Percentiles rank a stretch among this genome's conserved stretches.
Conservation (phyloP, 768 basidiomycete species). For the Leccinum fibrillosum region DNA sequence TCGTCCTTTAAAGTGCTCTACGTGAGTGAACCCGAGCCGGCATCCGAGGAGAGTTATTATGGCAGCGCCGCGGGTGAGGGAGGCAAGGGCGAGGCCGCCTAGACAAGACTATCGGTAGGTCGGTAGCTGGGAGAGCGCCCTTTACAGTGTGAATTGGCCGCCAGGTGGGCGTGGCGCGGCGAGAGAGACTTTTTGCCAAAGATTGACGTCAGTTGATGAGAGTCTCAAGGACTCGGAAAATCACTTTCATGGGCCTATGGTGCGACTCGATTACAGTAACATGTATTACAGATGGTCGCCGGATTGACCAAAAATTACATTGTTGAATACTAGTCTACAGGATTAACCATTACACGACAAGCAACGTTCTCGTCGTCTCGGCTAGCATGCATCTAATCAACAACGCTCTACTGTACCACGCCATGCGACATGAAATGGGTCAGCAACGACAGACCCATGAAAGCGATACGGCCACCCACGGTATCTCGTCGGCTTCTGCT, state of each 20-base stretch:
- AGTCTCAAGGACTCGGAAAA: too few species aligned
- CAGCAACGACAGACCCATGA: constrained; percentile 8
- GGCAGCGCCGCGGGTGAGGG: constrained; percentile 2
- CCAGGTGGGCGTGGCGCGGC: constrained; percentile 6
- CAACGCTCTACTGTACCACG: constrained; percentile 29
- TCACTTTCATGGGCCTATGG: too few species aligned
- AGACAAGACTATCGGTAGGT: neutral
- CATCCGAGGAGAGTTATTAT: constrained; percentile 21
- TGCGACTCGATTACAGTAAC: too few species aligned
- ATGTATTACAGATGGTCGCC: too few species aligned
- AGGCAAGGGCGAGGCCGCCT: too few species aligned
- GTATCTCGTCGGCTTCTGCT: constrained; percentile 78
- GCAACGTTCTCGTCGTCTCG: neutral
- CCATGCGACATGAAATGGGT: constrained; percentile 22
- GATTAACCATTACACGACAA: neutral
- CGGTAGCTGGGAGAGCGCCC: neutral
- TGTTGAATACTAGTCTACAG: neutral
- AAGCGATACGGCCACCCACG: constrained; percentile 46
- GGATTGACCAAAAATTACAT: neutral
- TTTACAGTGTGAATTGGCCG: neutral
- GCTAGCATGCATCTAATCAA: constrained; percentile 3
- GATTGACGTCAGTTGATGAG: neutral
- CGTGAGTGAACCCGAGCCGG: constrained; percentile 24
- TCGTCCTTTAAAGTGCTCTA: constrained; percentile 15
- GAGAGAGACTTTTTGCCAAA: constrained; percentile 36